These are phyloP conservation scores for Ascochyta viciae-villosae DNA, from an alignment of 2,329 filamentous ascomycete genomes.

Conservation along the genomic window DNA sequence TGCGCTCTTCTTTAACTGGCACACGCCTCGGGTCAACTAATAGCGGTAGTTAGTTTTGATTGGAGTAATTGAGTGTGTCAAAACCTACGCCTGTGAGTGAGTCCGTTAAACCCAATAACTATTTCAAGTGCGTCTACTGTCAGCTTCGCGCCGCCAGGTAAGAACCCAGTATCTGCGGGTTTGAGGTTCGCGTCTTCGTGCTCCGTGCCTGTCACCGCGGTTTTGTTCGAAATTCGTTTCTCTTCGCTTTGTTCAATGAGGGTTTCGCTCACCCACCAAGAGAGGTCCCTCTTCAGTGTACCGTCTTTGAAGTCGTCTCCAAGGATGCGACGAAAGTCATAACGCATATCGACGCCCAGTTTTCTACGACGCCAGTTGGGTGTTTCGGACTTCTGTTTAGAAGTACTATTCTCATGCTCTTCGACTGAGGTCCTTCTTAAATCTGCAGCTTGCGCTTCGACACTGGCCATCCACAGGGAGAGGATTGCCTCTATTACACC, in stretches of 20 bases:
- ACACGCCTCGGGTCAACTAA: background rate
- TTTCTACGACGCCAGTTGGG: background rate
- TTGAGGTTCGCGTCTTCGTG: too few species aligned
- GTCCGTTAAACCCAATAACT: background rate
- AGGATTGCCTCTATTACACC: constrained; percentile 1
- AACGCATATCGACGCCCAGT: background rate
- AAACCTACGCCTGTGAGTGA: too few species aligned
- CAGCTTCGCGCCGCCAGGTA: too few species aligned
- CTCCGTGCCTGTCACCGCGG: too few species aligned
- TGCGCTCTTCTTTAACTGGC: background rate
- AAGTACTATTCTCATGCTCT: too few species aligned
- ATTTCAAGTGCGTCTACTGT: background rate
- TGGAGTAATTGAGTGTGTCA: too few species aligned
- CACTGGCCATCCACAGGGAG: constrained; percentile 7
- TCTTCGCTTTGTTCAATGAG: background rate
- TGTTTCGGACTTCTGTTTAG: too few species aligned
- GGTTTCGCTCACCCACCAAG: constrained; percentile 7
- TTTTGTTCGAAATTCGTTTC: background rate
- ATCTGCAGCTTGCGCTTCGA: background rate
- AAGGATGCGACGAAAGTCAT: constrained; percentile 3
- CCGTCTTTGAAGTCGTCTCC: constrained; percentile 4
- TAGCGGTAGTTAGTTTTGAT: background rate
- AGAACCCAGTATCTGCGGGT: too few species aligned
- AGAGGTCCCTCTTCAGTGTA: constrained; percentile 3
- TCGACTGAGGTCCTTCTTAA: too few species aligned